phyloP scores from a whole-genome alignment of 768 basidiomycete genomes.

The Boletus sensibilis region DNA sequence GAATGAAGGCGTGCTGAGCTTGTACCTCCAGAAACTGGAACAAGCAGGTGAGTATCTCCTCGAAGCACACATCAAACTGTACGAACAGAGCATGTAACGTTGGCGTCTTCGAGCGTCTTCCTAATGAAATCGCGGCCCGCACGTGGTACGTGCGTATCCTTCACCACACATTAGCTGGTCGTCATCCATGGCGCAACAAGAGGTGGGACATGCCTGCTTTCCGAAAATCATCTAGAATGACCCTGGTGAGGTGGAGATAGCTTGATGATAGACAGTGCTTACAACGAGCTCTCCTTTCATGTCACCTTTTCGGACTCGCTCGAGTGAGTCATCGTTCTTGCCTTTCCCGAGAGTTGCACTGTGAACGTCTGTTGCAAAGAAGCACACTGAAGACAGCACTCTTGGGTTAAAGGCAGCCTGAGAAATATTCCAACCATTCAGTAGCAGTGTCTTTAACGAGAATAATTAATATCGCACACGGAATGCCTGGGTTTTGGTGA shows the following conservation, averaged over 20 bases:
- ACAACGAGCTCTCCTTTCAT: conserved; percentile 87
- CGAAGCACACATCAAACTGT: neutral
- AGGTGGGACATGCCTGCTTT: conserved; percentile 60
- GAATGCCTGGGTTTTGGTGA: conserved; percentile 42
- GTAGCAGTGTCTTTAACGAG: neutral
- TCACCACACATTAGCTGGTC: conserved; percentile 1
- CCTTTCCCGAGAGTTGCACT: conserved; percentile 82
- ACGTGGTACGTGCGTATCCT: conserved; percentile 94
- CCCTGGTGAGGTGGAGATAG: neutral
- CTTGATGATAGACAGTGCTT: conserved; percentile 26
- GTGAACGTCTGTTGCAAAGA: conserved; percentile 95
- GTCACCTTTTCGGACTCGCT: conserved; percentile 70
- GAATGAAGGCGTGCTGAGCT: conserved; percentile 95
- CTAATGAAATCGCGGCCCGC: conserved; percentile 84
- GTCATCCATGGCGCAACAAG: neutral
- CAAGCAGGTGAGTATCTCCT: conserved; percentile 6
- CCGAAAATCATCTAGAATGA: conserved; percentile 84
- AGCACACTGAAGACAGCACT: conserved; percentile 83
- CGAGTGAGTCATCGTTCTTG: conserved; percentile 78
- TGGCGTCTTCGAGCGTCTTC: conserved; percentile 76
- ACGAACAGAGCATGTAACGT: conserved; percentile 67
- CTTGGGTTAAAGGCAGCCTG: conserved; percentile 89
- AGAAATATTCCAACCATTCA: neutral
- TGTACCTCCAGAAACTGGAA: conserved; percentile 89
- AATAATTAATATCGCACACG: conserved; percentile 35